Conservation (phyloP, 1,139 yeast genomes). For the Zygosaccharomyces sapae region DNA sequence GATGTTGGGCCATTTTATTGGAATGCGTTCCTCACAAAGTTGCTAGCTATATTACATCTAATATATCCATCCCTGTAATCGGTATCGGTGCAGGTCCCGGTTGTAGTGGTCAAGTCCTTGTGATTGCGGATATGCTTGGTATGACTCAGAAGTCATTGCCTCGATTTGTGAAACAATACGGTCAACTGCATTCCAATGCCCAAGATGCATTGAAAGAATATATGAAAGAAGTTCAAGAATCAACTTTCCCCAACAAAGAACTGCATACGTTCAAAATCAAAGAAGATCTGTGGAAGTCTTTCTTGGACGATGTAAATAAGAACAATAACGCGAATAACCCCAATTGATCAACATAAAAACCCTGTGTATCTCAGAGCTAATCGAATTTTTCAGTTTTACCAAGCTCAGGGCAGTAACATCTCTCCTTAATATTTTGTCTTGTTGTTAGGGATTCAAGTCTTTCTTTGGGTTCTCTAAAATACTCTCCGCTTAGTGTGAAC, state of each 20-base stretch:
- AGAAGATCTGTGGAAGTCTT: conserved; percentile 55
- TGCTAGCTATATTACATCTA: conserved; percentile 58
- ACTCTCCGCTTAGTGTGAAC: conserved; percentile 81
- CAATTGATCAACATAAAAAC: not conserved
- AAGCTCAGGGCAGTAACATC: conserved; percentile 48
- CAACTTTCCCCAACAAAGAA: conserved; percentile 56
- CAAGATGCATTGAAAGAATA: conserved; percentile 53
- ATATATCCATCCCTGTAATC: conserved; percentile 69
- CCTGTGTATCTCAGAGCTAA: conserved; percentile 9
- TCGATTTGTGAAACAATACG: conserved; percentile 73
- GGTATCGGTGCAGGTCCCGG: conserved; percentile 93
- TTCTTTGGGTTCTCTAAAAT: conserved; percentile 75
- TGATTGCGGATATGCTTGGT: conserved; percentile 79
- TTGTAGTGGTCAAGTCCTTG: conserved; percentile 88
- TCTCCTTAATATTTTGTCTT: conserved; percentile 35
- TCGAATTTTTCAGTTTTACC: conserved; percentile 48
- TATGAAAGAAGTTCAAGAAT: conserved; percentile 51
- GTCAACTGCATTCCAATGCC: conserved; percentile 48
- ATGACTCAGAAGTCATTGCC: conserved; percentile 60
- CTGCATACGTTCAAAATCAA: conserved; percentile 70
- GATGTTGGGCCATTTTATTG: conserved; percentile 69
- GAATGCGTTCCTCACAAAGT: conserved; percentile 83
- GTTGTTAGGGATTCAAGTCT: conserved; percentile 41
- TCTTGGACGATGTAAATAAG: conserved; percentile 28
- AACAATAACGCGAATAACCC: not conserved